phyloP scores from a whole-genome alignment of 73 alveolate genomes.

The Uronychia setigera region DNA sequence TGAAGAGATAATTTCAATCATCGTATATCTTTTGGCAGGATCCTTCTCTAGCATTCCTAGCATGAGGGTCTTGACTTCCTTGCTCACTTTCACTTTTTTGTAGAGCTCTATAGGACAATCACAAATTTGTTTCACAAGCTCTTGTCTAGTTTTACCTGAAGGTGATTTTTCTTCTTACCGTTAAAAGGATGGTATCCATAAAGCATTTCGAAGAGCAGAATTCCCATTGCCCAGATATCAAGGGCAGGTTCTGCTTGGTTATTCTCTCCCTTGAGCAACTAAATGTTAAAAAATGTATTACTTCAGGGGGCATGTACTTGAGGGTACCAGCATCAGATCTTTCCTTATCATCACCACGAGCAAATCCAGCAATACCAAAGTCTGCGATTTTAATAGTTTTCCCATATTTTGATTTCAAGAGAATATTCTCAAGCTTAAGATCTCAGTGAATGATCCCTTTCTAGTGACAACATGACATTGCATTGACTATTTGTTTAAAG shows the following conservation, averaged over 20 bases:
- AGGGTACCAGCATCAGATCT: conserved; percentile 57
- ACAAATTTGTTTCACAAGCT: background rate
- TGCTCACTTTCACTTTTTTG: conserved; percentile 46
- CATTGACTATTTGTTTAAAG: conserved; percentile 21
- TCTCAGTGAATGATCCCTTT: conserved; percentile 76
- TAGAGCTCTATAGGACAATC: background rate
- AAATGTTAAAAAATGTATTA: background rate
- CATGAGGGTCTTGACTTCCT: conserved; percentile 56
- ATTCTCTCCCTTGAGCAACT: conserved; percentile 16
- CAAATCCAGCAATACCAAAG: conserved; percentile 72
- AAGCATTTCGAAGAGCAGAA: conserved; percentile 38
- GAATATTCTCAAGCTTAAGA: conserved; percentile 75
- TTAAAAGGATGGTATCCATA: conserved; percentile 46
- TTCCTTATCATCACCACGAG: conserved; percentile 13
- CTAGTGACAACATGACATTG: conserved; percentile 55
- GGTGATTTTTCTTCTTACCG: too few species aligned
- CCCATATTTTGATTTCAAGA: conserved; percentile 42
- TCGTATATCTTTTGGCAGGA: conserved; percentile 63
- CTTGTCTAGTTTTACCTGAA: conserved; percentile 19
- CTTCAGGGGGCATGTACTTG: conserved; percentile 62
- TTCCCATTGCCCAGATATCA: conserved; percentile 58
- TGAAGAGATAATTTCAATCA: conserved; percentile 51
- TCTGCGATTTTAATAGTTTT: conserved; percentile 68
- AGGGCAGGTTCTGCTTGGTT: conserved; percentile 7
- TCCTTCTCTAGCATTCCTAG: conserved; percentile 63